Percentiles rank a stretch among this genome's conserved stretches.
These are phyloP conservation scores for Athelia psychrophila DNA, from an alignment of 1,284 basidiomycete genomes.

Conservation along the genomic window DNA sequence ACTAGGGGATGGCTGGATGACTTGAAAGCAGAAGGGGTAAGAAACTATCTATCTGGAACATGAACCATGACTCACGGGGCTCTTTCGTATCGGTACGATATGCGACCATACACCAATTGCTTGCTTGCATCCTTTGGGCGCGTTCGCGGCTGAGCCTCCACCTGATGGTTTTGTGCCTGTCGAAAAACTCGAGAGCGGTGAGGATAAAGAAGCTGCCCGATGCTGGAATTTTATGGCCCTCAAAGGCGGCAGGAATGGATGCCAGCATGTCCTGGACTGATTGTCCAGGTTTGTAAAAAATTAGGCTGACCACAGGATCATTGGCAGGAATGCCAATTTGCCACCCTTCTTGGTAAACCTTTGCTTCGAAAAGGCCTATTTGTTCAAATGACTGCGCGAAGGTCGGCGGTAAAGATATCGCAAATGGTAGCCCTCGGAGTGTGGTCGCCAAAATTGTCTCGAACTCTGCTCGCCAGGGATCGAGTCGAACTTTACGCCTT, in stretches of 20 bases:
- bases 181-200: slow-evolving; percentile 18
- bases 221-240: slow-evolving; percentile 11
- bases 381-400: slow-evolving; percentile 1
- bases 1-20: not conserved
- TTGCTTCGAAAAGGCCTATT: not conserved
- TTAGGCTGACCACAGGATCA: slow-evolving; percentile 16
- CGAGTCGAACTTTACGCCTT: slow-evolving; percentile 13
- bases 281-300: slow-evolving; percentile 18
- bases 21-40: not conserved
- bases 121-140: slow-evolving; percentile 18
- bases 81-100: slow-evolving; percentile 11
- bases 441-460: slow-evolving; percentile 16
- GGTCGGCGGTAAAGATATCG: slow-evolving; percentile 9
- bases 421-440: slow-evolving; percentile 17
- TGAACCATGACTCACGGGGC: not conserved
- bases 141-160: slow-evolving; percentile 26
- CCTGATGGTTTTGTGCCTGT: slow-evolving; percentile 14
- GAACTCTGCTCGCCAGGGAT: slow-evolving; percentile 20
- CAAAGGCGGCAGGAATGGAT: slow-evolving; percentile 8
- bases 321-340: not conserved
- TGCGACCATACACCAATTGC: slow-evolving; percentile 21
- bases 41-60: too few species aligned
- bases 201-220: slow-evolving; percentile 16
- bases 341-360: too few species aligned
- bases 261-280: slow-evolving; percentile 7